Conservation (phyloP, 2,329 filamentous ascomycete genomes). For the Gnomoniopsis sp. region DNA sequence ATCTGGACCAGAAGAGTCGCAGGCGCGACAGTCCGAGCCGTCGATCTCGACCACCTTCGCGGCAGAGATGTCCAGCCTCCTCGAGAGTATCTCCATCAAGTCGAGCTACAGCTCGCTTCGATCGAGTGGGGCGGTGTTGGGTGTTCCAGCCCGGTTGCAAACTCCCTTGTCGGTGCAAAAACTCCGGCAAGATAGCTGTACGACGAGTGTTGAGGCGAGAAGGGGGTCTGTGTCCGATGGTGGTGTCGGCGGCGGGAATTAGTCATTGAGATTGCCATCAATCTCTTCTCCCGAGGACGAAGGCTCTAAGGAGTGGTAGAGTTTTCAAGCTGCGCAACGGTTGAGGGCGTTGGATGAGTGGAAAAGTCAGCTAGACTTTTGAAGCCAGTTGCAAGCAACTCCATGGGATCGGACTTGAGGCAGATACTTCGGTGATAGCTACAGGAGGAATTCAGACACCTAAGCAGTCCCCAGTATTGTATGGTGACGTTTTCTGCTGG, state of each 20-base stretch:
- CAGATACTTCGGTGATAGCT: too few relatives aligned
- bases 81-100: slow-evolving; percentile 9
- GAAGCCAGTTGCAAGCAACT: too few relatives aligned
- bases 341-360: too few relatives aligned
- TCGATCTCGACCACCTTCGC: slow-evolving; percentile 4
- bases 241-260: neutral
- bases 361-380: too few relatives aligned
- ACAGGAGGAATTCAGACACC: too few relatives aligned
- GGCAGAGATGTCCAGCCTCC: slow-evolving; percentile 3
- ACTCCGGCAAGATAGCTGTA: neutral
- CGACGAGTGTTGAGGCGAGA: neutral
- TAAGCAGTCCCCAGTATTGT: too few relatives aligned
- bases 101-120: slow-evolving; percentile 9
- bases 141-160: neutral
- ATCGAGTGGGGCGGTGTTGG: neutral
- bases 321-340: too few relatives aligned
- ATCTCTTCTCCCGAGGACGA: neutral
- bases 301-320: too few relatives aligned
- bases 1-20: neutral
- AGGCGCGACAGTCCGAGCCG: neutral
- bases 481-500: too few relatives aligned
- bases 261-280: neutral
- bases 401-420: too few relatives aligned
- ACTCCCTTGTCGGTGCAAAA: neutral
- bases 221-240: neutral